Evolutionary conservation across 768 basidiomycete species (phyloP), one percentile per base, ranked within the genome.

Genomic region (Phylloporus rhodoxanthus): DNA sequence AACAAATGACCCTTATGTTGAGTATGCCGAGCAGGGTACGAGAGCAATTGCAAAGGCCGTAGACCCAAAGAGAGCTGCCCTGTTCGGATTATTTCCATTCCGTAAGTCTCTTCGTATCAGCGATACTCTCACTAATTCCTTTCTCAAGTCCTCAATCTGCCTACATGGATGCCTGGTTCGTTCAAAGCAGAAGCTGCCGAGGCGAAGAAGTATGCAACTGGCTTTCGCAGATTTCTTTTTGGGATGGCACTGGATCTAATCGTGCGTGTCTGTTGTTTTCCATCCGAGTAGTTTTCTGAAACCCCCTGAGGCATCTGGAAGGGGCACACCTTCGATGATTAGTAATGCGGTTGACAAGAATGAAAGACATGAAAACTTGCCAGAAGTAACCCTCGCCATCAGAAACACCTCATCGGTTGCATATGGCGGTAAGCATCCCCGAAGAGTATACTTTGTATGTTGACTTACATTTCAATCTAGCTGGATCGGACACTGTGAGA

Each of bases 401-500:
- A 52, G 53, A 36, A 50, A 51, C n/a, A 50, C 59, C 40, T 62
- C 58, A 28, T 30, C 64, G 5, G 62, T 49, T 37, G 54, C 62
- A 29, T 65, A 57, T 45, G 59, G 55, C 2, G 59, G 62, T 59
- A 29, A 53, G 56, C 23, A 43, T 29, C n/a, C 20, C 13, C 8
- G 3, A 6, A 23, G 20, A 30, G 5, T 21, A 40, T 42, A 19
- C 20, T 14, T 8, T 33, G 15, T 25, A 15, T 2, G 15, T 32
- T 41, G 32, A 11, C 41, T 65, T 20, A 57, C 17, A 25, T 39
- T 25, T 29, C 25, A 9, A 40, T 43, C 4, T 37, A 66, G 63
- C 61, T 45, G 63, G 48, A 2, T 61, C 59, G 30, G 64, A 66
- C 37, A 63, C 64, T 17, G 63, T 65, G 41, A 28, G 63, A 33